These are phyloP conservation scores for Teunomyces cretensis DNA, from an alignment of 805 yeast genomes.

Conservation along the genomic window DNA sequence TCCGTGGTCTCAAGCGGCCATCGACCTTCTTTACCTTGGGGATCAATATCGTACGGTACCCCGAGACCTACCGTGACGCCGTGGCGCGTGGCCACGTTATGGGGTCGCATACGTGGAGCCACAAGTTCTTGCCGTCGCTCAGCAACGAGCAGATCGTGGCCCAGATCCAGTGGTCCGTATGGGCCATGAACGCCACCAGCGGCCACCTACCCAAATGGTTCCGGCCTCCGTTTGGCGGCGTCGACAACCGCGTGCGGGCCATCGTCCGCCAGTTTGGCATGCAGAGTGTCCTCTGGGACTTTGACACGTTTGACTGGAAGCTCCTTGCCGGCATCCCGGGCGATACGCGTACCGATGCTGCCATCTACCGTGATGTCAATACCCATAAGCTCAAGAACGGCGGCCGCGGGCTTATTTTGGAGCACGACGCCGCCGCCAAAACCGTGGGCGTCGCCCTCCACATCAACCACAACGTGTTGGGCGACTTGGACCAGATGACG, in stretches of 20 bases:
- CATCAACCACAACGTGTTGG: slow-evolving; percentile 51
- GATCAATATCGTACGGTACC: slow-evolving; percentile 70
- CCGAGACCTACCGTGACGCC: slow-evolving; percentile 64
- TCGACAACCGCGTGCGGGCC: slow-evolving; percentile 80
- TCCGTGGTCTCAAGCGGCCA: slow-evolving; percentile 50
- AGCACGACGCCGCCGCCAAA: slow-evolving; percentile 71
- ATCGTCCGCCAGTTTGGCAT: slow-evolving; percentile 83
- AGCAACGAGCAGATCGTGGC: slow-evolving; percentile 82
- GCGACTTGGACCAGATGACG: slow-evolving; percentile 58
- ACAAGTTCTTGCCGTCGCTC: slow-evolving; percentile 75
- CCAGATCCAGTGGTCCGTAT: slow-evolving; percentile 89
- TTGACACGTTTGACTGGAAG: slow-evolving; percentile 90
- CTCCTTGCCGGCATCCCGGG: slow-evolving; percentile 32
- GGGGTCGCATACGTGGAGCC: slow-evolving; percentile 93
- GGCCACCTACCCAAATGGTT: slow-evolving; percentile 87
- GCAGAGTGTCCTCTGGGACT: slow-evolving; percentile 88
- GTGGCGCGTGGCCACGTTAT: slow-evolving; percentile 68
- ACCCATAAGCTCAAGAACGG: slow-evolving; percentile 43
- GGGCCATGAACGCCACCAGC: slow-evolving; percentile 97
- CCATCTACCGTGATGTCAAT: slow-evolving; percentile 55
- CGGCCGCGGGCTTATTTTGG: slow-evolving; percentile 68
- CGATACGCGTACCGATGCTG: slow-evolving; percentile 48
- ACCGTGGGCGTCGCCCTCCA: slow-evolving; percentile 72
- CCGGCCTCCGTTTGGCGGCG: slow-evolving; percentile 95
- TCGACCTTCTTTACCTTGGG: slow-evolving; percentile 88